Conservation (phyloP, 352 stramenopile species). For the Globisporangium nodosum region DNA sequence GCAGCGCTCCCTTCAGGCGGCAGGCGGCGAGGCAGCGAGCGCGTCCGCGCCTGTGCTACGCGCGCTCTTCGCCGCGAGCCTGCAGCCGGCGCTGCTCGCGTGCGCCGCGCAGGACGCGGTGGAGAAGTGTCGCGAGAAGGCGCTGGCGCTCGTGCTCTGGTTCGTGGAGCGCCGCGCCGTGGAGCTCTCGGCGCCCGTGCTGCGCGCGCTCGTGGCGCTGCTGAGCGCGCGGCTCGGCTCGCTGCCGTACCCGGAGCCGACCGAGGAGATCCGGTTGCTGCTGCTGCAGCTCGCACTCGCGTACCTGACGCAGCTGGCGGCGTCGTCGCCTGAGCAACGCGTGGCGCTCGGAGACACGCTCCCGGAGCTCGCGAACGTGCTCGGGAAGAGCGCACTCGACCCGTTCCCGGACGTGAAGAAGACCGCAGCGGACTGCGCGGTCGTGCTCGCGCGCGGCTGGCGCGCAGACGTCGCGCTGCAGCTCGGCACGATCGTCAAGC, state of each 20-base stretch:
- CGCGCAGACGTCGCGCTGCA: conserved; percentile 56
- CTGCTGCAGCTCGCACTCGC: conserved; percentile 50
- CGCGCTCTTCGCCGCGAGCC: conserved; percentile 31
- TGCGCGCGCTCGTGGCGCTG: conserved; percentile 47
- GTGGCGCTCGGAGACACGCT: conserved; percentile 50
- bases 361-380: conserved; percentile 51
- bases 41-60: conserved; percentile 30
- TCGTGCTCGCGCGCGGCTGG: conserved; percentile 51
- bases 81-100: conserved; percentile 45
- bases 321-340: neutral
- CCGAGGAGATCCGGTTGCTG: conserved; percentile 76
- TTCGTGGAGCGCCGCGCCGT: conserved; percentile 44
- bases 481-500: conserved; percentile 57
- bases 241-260: conserved; percentile 68
- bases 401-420: conserved; percentile 83
- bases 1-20: conserved; percentile 30
- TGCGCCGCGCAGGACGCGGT: conserved; percentile 47
- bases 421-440: conserved; percentile 52
- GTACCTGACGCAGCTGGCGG: conserved; percentile 50
- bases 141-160: conserved; percentile 52
- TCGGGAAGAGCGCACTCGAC: conserved; percentile 71
- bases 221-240: conserved; percentile 57
- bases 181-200: conserved; percentile 26
- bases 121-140: conserved; percentile 76
- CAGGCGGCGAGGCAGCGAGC: conserved; percentile 37